Evolutionary conservation across 2,329 filamentous ascomycete genomes (phyloP).

Genomic region (Paramyrothecium roridum): DNA sequence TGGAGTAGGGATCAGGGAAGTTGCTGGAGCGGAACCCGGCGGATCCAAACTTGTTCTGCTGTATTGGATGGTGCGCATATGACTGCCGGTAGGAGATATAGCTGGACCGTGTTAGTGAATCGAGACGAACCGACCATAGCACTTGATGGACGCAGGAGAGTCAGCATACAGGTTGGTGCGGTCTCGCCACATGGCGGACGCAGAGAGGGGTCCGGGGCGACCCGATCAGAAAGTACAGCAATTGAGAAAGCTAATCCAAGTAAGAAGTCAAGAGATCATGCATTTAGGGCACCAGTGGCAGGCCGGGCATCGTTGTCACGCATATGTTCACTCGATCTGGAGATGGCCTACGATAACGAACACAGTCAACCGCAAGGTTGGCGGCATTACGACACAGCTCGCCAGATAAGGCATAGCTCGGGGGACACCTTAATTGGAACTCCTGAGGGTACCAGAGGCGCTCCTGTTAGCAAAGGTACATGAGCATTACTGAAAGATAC

Average conservation of each 20-base stretch:
- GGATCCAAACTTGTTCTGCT: constrained; percentile 69
- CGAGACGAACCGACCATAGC: too few species aligned
- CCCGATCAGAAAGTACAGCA: constrained; percentile 12
- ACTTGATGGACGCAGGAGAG: constrained; percentile 12
- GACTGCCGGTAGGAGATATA: constrained; percentile 99
- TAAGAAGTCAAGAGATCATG: constrained; percentile 3
- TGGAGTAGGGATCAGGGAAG: constrained; percentile 58
- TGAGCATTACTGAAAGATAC: not conserved
- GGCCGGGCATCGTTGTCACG: not conserved
- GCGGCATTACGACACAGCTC: not conserved
- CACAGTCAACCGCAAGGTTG: not conserved
- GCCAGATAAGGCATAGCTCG: not conserved
- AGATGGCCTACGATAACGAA: not conserved
- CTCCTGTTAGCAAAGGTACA: not conserved
- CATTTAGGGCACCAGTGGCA: constrained; percentile 2
- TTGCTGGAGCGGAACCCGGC: constrained; percentile 45
- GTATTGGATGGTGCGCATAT: constrained; percentile 89
- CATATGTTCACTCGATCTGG: not conserved
- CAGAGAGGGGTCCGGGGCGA: constrained; percentile 22
- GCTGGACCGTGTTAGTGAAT: constrained; percentile 41
- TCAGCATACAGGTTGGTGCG: constrained; percentile 86
- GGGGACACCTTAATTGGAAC: not conserved
- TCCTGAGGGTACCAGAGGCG: not conserved
- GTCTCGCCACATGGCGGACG: constrained; percentile 94
- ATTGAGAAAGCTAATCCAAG: constrained; percentile 4